Base-by-base conservation (phyloP, 2,329 filamentous ascomycete species). In the Pleurostoma richardsiae region DNA sequence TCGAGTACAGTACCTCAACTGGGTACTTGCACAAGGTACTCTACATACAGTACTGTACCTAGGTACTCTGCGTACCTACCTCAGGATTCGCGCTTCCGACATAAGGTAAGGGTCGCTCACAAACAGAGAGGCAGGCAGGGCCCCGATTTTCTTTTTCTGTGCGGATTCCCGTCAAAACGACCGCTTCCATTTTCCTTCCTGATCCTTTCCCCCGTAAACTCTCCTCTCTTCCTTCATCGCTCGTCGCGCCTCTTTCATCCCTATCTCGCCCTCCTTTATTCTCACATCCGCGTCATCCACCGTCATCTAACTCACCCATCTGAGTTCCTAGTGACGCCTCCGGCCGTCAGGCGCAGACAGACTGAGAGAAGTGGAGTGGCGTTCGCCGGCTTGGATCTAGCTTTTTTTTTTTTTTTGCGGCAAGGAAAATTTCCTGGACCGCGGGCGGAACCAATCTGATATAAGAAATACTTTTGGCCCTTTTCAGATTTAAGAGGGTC, bases 121-220 rank as follows among this genome's bases (percentile, higher is more conserved):
- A 19, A 19, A 19, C 19, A 19, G 19, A 19, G 19, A 19, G 19
- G 19, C 19, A 19, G 19, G n/a, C 33, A 36, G 33, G 8, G 33
- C n/a, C 33, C 33, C 33, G 55, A 56, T 49, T 51, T 40, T 46
- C 48, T 50, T 49, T 55, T 56, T 52, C 50, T 54, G 49, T 58
- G 45, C 49, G 55, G 49, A 49, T 52, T 51, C 53, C 55, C 54
- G 43, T 52, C 59, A 56, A 52, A 61, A 57, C 52, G 53, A 50
- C 52, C 56, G 57, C 57, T 59, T 54, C 56, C 56, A 52, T 55
- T 56, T 51, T 45, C 48, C 47, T 46, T 56, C 52, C 54, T 48
- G 52, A 51, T 52, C 51, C 52, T 44, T 46, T 46, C 44, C 52
- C 52, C 44, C 51, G 48, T 51, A 31, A 36, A 19, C 30, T 39